phyloP scores from a whole-genome alignment of 2,329 filamentous ascomycete species.

The Cladosporium oxysporum region DNA sequence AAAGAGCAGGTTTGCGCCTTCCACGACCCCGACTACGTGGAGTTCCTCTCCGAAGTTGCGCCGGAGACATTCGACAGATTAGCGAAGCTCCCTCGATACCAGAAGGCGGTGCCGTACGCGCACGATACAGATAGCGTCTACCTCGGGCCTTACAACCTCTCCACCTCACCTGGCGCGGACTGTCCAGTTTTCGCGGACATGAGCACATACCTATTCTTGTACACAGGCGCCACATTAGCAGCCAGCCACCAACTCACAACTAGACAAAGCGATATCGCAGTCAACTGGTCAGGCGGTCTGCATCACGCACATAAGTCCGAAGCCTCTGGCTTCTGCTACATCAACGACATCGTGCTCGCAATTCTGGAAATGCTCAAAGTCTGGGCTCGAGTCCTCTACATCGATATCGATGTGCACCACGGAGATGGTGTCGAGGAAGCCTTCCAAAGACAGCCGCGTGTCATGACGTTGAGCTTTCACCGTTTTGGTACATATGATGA shows the following conservation, averaged over 20 bases:
- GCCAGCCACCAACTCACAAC: constrained; percentile 85
- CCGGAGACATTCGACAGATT: constrained; percentile 50
- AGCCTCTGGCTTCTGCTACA: constrained; percentile 96
- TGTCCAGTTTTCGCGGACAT: constrained; percentile 96
- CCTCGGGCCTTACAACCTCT: constrained; percentile 69
- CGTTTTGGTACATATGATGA: constrained; percentile 80
- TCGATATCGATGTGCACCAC: constrained; percentile 89
- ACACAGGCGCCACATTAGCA: constrained; percentile 83
- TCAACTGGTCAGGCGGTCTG: constrained; percentile 95
- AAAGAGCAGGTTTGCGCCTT: constrained; percentile 84
- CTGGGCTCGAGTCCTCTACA: constrained; percentile 82
- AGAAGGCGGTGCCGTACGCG: constrained; percentile 40
- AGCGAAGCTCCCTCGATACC: constrained; percentile 47
- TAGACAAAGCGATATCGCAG: constrained; percentile 86
- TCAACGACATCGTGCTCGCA: constrained; percentile 94
- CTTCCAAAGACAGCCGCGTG: constrained; percentile 82
- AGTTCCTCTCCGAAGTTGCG: constrained; percentile 63
- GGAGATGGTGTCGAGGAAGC: constrained; percentile 86
- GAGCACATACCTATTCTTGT: constrained; percentile 90
- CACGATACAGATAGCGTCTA: constrained; percentile 43
- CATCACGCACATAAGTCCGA: constrained; percentile 94
- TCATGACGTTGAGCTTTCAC: constrained; percentile 91
- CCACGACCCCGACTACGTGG: constrained; percentile 83
- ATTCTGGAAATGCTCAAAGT: constrained; percentile 81
- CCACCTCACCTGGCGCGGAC: constrained; percentile 64